Evolutionary conservation across 2,329 filamentous ascomycete genomes (phyloP).

Genomic region (Clonostachys solani): DNA sequence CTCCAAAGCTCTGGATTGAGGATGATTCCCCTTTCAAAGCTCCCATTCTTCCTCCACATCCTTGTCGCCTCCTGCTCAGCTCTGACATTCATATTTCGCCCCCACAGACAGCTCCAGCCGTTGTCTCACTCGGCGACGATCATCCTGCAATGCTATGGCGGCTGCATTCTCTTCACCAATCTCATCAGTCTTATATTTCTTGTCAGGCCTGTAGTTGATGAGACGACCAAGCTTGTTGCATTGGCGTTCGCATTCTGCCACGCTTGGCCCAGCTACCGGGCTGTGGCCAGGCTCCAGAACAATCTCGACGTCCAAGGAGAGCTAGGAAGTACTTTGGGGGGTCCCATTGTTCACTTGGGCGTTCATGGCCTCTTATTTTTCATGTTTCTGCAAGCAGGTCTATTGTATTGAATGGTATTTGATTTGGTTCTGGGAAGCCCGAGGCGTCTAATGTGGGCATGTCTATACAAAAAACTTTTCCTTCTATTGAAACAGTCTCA

Average conservation of each 20-base stretch:
- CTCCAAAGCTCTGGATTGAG: neutral
- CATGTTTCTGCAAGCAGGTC: slow-evolving; percentile 20
- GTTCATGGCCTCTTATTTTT: slow-evolving; percentile 32
- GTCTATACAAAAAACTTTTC: neutral
- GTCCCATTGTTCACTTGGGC: slow-evolving; percentile 38
- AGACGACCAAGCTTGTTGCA: slow-evolving; percentile 24
- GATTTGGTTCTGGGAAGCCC: neutral
- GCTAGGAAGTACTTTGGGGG: slow-evolving; percentile 29
- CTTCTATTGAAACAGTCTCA: slow-evolving; percentile 40
- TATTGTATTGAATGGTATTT: neutral
- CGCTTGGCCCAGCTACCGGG: slow-evolving; percentile 40
- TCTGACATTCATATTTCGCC: slow-evolving; percentile 37
- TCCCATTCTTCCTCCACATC: slow-evolving; percentile 31
- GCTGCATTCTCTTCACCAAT: slow-evolving; percentile 37
- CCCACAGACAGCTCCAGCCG: slow-evolving; percentile 33
- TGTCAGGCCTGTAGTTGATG: slow-evolving; percentile 19
- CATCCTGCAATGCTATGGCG: slow-evolving; percentile 41
- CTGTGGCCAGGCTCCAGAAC: slow-evolving; percentile 24
- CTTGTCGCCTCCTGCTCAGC: slow-evolving; percentile 36
- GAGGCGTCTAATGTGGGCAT: neutral
- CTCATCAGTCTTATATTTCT: slow-evolving; percentile 33
- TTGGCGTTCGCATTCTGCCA: slow-evolving; percentile 43
- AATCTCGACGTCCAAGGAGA: slow-evolving; percentile 6
- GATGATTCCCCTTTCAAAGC: slow-evolving; percentile 7
- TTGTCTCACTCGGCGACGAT: slow-evolving; percentile 33